Conservation (phyloP, 768 basidiomycete species). For the Lactarius hengduanensis region DNA sequence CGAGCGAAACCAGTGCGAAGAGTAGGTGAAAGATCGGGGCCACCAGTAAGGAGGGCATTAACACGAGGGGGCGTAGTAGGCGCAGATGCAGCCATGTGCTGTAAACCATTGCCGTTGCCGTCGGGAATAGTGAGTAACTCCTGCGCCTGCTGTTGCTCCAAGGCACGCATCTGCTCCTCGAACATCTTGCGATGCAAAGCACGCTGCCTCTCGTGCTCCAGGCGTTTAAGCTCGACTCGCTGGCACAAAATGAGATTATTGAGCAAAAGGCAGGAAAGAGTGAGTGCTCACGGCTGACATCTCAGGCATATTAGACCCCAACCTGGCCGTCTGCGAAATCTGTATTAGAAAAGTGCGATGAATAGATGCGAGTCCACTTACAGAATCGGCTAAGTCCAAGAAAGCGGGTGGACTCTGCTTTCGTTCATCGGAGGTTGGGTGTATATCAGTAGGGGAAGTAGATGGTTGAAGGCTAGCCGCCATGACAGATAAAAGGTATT, state of each 20-base stretch:
- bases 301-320: conserved; percentile 85
- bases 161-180: conserved; percentile 93
- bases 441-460: conserved; percentile 73
- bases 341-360: conserved; percentile 17
- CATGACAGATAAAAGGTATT: conserved; percentile 54
- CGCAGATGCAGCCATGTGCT: conserved; percentile 83
- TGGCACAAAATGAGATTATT: conserved; percentile 35
- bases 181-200: conserved; percentile 83
- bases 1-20: conserved; percentile 46
- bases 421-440: conserved; percentile 60
- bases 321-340: conserved; percentile 63
- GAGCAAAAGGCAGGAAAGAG: conserved; percentile 14
- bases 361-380: conserved; percentile 42
- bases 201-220: conserved; percentile 89
- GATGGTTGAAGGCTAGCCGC: conserved; percentile 66
- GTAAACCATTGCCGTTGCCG: conserved; percentile 47
- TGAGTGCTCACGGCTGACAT: conserved; percentile 69
- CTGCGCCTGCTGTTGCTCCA: conserved; percentile 89
- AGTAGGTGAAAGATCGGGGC: conserved; percentile 43
- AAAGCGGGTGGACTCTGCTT: conserved; percentile 91
- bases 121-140: conserved; percentile 80
- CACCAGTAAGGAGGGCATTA: conserved; percentile 62
- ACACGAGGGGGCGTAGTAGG: conserved; percentile 86
- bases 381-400: conserved; percentile 91
- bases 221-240: conserved; percentile 88